Evolutionary conservation across 345 rosid genomes (phyloP).

Genomic region (Brassica carinata): DNA sequence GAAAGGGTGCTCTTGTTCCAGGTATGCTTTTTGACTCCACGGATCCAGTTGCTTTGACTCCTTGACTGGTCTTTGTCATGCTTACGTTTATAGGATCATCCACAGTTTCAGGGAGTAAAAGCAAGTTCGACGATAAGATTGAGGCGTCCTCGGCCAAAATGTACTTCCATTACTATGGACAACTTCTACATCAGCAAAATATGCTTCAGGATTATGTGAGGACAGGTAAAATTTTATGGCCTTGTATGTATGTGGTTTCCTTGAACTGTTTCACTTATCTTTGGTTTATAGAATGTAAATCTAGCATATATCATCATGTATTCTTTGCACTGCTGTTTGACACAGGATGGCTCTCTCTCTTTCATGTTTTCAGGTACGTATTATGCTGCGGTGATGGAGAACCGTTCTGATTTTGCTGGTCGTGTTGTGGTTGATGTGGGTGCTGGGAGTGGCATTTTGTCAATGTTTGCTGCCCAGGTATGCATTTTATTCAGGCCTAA

Average conservation of each 20-base stretch:
- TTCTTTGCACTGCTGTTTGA: slow-evolving; percentile 15
- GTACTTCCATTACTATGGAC: slow-evolving; percentile 97
- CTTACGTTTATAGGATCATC: too few relatives aligned
- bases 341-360: too few relatives aligned
- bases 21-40: too few relatives aligned
- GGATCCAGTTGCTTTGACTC: too few relatives aligned
- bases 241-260: too few relatives aligned
- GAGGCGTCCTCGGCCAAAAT: slow-evolving; percentile 92
- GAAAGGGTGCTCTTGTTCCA: slow-evolving; percentile 34
- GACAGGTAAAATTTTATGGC: slow-evolving; percentile 61
- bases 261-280: too few relatives aligned
- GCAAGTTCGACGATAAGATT: slow-evolving; percentile 89
- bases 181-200: slow-evolving; percentile 92
- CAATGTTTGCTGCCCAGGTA: slow-evolving; percentile 97
- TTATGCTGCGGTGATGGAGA: slow-evolving; percentile 93
- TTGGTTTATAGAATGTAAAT: too few relatives aligned
- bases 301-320: neutral
- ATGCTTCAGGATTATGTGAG: slow-evolving; percentile 98
- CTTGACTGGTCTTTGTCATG: too few relatives aligned
- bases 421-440: slow-evolving; percentile 96
- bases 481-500: too few relatives aligned
- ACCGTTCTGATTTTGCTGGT: slow-evolving; percentile 77
- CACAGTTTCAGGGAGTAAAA: neutral
- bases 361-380: slow-evolving; percentile 73
- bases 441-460: slow-evolving; percentile 97